Conservation (phyloP, 2,329 filamentous ascomycete genomes). For the Colletotrichum siamense region DNA sequence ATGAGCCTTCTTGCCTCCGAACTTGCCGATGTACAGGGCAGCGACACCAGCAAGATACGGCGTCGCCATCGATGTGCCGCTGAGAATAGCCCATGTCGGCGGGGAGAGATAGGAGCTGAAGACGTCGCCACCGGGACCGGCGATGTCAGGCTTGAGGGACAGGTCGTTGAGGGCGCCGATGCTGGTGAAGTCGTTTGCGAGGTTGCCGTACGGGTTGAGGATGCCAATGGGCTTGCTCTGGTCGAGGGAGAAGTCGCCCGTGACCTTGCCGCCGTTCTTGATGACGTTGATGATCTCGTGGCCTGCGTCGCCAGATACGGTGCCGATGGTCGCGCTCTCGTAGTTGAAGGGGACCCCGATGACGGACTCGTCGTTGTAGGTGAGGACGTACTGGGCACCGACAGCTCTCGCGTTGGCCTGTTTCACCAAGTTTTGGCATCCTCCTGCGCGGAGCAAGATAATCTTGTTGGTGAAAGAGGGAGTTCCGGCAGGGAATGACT, state of each 20-base stretch:
- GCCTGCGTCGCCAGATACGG: constrained; percentile 15
- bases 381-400: constrained; percentile 44
- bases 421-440: constrained; percentile 41
- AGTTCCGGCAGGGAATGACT: constrained; percentile 43
- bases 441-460: constrained; percentile 45
- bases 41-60: constrained; percentile 47
- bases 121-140: constrained; percentile 44
- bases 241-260: constrained; percentile 18
- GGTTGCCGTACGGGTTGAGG: constrained; percentile 29
- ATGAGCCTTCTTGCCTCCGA: constrained; percentile 41
- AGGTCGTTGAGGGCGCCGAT: constrained; percentile 47
- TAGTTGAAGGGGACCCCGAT: background rate
- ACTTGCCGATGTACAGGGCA: constrained; percentile 35
- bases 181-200: constrained; percentile 38
- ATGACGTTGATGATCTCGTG: constrained; percentile 21
- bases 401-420: constrained; percentile 40
- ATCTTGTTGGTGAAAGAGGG: constrained; percentile 44
- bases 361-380: constrained; percentile 37
- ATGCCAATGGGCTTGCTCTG: constrained; percentile 21
- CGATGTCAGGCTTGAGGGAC: constrained; percentile 42
- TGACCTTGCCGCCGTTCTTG: constrained; percentile 17
- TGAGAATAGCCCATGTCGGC: constrained; percentile 32
- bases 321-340: constrained; percentile 6
- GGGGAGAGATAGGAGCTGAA: constrained; percentile 39
- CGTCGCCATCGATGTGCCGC: constrained; percentile 53